Evolutionary conservation across 192 early-diverging fungal species (phyloP).

Genomic region (Linnemannia exigua): DNA sequence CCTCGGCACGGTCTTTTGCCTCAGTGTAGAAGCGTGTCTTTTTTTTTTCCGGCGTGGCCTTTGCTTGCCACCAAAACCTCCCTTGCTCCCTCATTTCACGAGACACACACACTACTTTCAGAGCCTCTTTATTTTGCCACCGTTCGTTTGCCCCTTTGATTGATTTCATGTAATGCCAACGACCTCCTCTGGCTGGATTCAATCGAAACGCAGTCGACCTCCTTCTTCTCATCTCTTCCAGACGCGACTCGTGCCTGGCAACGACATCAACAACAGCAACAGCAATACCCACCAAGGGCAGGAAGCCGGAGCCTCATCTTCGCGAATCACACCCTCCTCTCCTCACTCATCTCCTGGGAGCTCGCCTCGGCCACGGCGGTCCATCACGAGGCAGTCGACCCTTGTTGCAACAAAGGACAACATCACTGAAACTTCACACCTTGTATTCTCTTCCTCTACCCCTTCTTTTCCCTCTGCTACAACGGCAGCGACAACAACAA

Average conservation of each 20-base stretch:
- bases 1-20: conserved; percentile 44
- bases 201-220: background rate
- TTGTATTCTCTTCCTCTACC: background rate
- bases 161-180: background rate
- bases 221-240: background rate
- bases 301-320: background rate
- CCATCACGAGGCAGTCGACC: background rate
- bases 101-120: background rate
- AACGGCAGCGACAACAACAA: background rate
- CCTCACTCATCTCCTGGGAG: background rate
- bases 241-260: background rate
- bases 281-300: background rate
- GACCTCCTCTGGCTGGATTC: background rate
- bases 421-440: background rate
- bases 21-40: too few relatives aligned
- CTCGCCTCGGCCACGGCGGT: background rate
- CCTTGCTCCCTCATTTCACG: background rate
- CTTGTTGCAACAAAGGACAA: background rate
- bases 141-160: background rate
- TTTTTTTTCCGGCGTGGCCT: background rate
- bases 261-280: background rate
- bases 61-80: background rate
- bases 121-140: background rate
- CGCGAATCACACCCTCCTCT: background rate
- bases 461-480: background rate